phyloP scores from a whole-genome alignment of 345 rosid species.

The Erucastrum elatum region DNA sequence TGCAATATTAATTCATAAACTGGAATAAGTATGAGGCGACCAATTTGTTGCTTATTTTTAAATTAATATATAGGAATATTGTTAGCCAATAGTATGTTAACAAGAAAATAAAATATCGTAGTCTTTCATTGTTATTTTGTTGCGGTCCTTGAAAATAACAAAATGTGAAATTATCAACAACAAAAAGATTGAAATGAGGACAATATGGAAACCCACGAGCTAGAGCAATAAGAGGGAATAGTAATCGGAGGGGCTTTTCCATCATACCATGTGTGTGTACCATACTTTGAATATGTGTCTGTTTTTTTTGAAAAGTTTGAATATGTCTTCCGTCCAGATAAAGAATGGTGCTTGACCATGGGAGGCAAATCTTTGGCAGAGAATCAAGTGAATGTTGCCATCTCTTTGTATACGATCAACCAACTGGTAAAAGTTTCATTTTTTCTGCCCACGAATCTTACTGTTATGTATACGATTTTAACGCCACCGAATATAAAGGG shows the following conservation, averaged over 20 bases:
- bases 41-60: not conserved
- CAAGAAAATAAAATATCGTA: not conserved
- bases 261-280: constrained; percentile 19
- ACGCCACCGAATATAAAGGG: not conserved
- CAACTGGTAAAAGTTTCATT: not conserved
- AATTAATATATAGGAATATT: constrained; percentile 3
- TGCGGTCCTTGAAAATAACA: not conserved
- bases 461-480: not conserved
- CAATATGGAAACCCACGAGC: constrained; percentile 32
- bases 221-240: constrained; percentile 36
- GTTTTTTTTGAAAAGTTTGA: too few relatives aligned
- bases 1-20: constrained; percentile 9
- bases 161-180: not conserved
- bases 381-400: constrained; percentile 36
- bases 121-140: constrained; percentile 6
- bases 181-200: constrained; percentile 5
- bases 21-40: not conserved
- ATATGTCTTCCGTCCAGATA: not conserved
- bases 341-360: constrained; percentile 31
- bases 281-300: constrained; percentile 33
- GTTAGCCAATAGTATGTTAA: constrained; percentile 6
- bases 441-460: constrained; percentile 22
- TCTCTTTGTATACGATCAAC: constrained; percentile 31
- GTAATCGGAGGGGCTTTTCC: constrained; percentile 18
- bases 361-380: constrained; percentile 38